Conservation (phyloP, 345 rosid genomes). For the Cardiospermum halicacabum region DNA sequence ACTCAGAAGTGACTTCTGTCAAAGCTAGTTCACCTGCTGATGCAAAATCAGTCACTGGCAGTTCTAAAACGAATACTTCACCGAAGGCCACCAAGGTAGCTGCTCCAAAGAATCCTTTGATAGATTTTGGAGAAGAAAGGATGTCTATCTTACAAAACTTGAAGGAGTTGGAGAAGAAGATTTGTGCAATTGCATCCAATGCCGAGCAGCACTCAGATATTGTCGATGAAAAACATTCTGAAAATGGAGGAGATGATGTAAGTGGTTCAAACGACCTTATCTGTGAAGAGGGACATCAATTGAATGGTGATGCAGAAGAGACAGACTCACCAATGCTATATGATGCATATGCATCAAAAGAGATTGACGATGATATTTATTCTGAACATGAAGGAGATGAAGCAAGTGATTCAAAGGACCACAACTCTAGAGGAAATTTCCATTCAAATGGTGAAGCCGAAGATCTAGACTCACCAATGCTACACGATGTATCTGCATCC, state of each 20-base stretch:
- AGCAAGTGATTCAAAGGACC: not conserved
- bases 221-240: constrained; percentile 13
- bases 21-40: constrained; percentile 6
- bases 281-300: constrained; percentile 13
- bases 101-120: constrained; percentile 17
- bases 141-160: constrained; percentile 32
- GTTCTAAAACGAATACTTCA: constrained; percentile 6
- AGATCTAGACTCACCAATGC: constrained; percentile 8
- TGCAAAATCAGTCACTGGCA: not conserved
- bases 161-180: constrained; percentile 47
- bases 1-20: constrained; percentile 17
- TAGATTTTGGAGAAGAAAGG: constrained; percentile 52
- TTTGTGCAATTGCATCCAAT: constrained; percentile 23
- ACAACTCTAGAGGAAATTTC: constrained; percentile 11
- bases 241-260: constrained; percentile 11
- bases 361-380: not conserved
- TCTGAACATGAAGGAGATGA: constrained; percentile 14
- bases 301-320: constrained; percentile 12
- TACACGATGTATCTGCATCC: constrained; percentile 20
- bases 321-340: constrained; percentile 16
- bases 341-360: constrained; percentile 14
- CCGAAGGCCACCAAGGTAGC: constrained; percentile 4
- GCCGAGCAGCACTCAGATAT: constrained; percentile 15
- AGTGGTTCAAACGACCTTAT: not conserved
- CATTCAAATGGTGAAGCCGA: constrained; percentile 12